Base-by-base conservation (phyloP, 345 rosid genomes). In the Citrus sinensis region DNA sequence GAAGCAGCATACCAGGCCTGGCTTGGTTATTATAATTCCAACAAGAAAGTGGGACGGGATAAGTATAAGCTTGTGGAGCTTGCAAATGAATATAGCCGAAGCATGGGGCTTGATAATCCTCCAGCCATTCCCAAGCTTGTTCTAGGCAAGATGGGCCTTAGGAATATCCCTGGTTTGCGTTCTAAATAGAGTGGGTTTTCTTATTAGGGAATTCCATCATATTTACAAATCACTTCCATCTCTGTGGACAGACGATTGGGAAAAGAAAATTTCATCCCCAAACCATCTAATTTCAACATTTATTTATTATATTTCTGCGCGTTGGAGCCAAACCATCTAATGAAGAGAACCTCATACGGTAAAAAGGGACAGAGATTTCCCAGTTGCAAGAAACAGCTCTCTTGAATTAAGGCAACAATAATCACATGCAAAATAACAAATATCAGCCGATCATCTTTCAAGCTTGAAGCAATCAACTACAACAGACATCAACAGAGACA, bases 1-100 rank as follows among this genome's bases (percentile, higher is more conserved):
- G 98, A 89, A 78, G 80, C 98, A 51, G 98, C 99, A 3, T 97
- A 94, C 75, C 97, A 94, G 82, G 98, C 98, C 19, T 96, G 99
- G 99, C 87, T 96, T 40, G 99, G 99, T 40, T 96, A 89, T 79
- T 96, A 96, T 88, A 96, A 92, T 80, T 94, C 98, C 10, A 86
- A 80, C 79, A 92, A 89, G 93, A 80, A 81, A 64, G 85, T 94
- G 10, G 95, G 92, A 14, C 87, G 67, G 79, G 96, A 92, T 85
- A 91, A 95, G 66, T 35, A 65, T 59, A 90, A 78, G 82, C 91
- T 96, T 11, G 98, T 94, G 72, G 93, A 90, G 91, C 97, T 96
- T 32, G 99, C 94, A 7, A 96, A 94, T 60, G 98, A 90, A 82
- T 94, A 91, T 80, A 96, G 99, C 89, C 85, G 93, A 20, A 86